These are phyloP conservation scores for Juglanconis oblonga DNA, from an alignment of 2,329 filamentous ascomycete species.

Conservation along the genomic window DNA sequence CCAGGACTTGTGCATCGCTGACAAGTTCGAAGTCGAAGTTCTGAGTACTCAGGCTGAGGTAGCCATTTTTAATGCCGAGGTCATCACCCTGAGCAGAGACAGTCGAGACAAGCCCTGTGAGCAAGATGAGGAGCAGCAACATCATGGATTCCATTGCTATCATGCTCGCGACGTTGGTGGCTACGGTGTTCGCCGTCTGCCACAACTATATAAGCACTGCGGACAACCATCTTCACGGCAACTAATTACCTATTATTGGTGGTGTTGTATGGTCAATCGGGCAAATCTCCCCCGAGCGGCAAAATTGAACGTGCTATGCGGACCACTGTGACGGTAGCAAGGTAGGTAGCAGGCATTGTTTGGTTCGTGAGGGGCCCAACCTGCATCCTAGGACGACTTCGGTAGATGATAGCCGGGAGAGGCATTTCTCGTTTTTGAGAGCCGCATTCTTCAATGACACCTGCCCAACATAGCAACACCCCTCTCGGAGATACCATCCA, in stretches of 20 bases:
- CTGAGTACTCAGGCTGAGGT: slow-evolving; percentile 34
- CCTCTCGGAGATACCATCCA: background rate
- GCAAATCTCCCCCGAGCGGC: slow-evolving; percentile 8
- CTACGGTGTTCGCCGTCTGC: background rate
- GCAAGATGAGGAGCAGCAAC: background rate
- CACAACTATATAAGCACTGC: background rate
- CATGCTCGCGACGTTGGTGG: background rate
- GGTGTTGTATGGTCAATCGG: slow-evolving; percentile 6
- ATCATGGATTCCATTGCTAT: background rate
- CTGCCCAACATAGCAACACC: background rate
- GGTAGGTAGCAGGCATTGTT: background rate
- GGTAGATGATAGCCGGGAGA: background rate
- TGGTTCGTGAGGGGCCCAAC: background rate
- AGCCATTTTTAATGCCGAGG: slow-evolving; percentile 38
- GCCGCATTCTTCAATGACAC: background rate
- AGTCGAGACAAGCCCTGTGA: slow-evolving; percentile 1
- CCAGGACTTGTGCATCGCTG: slow-evolving; percentile 44
- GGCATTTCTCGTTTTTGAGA: background rate
- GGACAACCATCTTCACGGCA: background rate
- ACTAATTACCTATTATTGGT: background rate
- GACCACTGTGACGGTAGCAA: background rate
- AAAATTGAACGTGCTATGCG: background rate
- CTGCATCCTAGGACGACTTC: background rate
- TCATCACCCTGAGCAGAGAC: slow-evolving; percentile 26
- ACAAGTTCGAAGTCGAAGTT: slow-evolving; percentile 43